Conservation (phyloP, 208 protist species). For the Tetramitus jugosus region DNA sequence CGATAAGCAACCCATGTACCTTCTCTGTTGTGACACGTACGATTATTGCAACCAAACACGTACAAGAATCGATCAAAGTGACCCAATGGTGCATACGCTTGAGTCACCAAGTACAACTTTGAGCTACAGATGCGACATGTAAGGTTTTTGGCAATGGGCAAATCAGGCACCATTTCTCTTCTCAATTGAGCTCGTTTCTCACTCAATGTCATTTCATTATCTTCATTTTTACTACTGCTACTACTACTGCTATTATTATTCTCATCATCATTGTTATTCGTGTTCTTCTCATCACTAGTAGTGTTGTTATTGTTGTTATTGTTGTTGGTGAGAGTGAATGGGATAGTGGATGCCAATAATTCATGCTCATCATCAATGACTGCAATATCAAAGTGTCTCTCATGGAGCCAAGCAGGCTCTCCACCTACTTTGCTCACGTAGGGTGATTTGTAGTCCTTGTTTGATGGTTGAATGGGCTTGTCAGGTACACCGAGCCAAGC, state of each 20-base stretch:
- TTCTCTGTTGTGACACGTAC: background rate
- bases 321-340: background rate
- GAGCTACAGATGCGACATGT: background rate
- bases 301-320: too few relatives aligned
- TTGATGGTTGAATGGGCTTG: background rate
- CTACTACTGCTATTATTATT: too few relatives aligned
- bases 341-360: background rate
- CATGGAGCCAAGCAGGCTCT: background rate
- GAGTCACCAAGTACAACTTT: conserved; percentile 3
- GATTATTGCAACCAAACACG: conserved; percentile 14
- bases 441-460: background rate
- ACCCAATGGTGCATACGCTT: background rate
- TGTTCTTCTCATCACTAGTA: too few relatives aligned
- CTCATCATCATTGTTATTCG: too few relatives aligned
- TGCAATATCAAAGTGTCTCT: background rate
- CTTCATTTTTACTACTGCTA: too few relatives aligned
- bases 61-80: conserved; percentile 1
- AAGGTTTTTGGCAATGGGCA: background rate
- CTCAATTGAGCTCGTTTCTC: background rate
- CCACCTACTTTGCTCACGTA: conserved; percentile 7
- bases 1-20: background rate
- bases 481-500: background rate
- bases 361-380: background rate
- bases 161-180: background rate
- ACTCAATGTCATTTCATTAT: too few relatives aligned